These are phyloP conservation scores for Russula brevipes DNA, from an alignment of 768 basidiomycete species.

Conservation along the genomic window DNA sequence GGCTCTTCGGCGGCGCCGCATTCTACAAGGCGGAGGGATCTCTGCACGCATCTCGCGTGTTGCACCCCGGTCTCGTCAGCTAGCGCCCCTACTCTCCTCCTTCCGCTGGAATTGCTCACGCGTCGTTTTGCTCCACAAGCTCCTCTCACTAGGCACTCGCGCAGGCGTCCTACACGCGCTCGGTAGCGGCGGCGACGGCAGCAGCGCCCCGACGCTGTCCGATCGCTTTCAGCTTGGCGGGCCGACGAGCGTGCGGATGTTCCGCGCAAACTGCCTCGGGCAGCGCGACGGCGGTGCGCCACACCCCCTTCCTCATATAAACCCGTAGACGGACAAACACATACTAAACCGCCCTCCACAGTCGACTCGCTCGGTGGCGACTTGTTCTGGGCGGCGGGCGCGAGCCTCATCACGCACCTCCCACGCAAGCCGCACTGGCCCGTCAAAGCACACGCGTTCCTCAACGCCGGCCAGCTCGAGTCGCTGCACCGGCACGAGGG, in stretches of 20 bases:
- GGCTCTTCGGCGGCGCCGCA: constrained; percentile 72
- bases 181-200: not conserved
- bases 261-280: constrained; percentile 72
- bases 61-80: constrained; percentile 58
- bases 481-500: constrained; percentile 34
- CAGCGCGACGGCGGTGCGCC: constrained; percentile 64
- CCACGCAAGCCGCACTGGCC: constrained; percentile 79
- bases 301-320: not conserved
- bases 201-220: constrained; percentile 51
- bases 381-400: constrained; percentile 70
- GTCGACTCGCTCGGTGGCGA: constrained; percentile 87
- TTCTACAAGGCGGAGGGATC: constrained; percentile 73
- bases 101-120: not conserved
- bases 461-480: constrained; percentile 78
- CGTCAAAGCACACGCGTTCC: constrained; percentile 70
- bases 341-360: constrained; percentile 29
- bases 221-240: constrained; percentile 95
- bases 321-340: too few species aligned
- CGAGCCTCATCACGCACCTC: constrained; percentile 69
- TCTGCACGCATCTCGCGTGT: constrained; percentile 52
- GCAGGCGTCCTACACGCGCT: constrained; percentile 69
- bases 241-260: constrained; percentile 76
- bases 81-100: not conserved
- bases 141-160: constrained; percentile 66
- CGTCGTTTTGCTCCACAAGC: constrained; percentile 39